Percentiles rank a stretch among this genome's conserved stretches.
These are phyloP conservation scores for Lomentospora prolificans DNA, from an alignment of 2,329 filamentous ascomycete genomes.

Conservation along the genomic window DNA sequence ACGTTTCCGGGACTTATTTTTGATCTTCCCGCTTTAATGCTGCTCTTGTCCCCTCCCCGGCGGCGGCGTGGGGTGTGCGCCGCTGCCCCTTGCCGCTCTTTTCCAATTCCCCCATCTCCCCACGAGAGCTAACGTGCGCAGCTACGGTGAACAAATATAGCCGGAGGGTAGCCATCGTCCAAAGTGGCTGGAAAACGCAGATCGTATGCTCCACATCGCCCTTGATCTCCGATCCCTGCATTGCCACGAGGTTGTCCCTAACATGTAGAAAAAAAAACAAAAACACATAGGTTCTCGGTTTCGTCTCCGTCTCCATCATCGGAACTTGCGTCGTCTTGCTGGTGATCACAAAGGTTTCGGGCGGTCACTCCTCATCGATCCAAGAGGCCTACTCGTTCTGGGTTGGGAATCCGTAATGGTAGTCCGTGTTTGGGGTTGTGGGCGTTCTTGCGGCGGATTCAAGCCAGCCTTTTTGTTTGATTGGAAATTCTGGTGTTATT, in stretches of 20 bases:
- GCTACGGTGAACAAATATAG: constrained; percentile 73
- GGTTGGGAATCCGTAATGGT: neutral
- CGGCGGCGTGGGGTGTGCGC: too few relatives aligned
- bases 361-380: constrained; percentile 1
- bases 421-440: too few relatives aligned
- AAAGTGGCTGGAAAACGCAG: constrained; percentile 90
- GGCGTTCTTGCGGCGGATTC: neutral
- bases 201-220: constrained; percentile 41
- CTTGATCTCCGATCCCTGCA: neutral
- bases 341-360: constrained; percentile 31
- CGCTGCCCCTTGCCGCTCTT: too few relatives aligned
- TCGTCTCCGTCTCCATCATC: constrained; percentile 53
- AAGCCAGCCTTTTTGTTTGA: neutral
- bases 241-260: neutral
- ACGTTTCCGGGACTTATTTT: constrained; percentile 20
- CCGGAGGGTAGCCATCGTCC: constrained; percentile 69
- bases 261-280: neutral
- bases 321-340: constrained; percentile 56
- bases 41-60: too few relatives aligned
- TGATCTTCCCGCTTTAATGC: neutral
- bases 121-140: constrained; percentile 15
- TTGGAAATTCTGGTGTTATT: neutral
- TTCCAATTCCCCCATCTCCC: neutral
- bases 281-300: constrained; percentile 43
- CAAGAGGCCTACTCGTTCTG: neutral